Evolutionary conservation across 1,284 basidiomycete species (phyloP), one percentile per base, ranked within the genome.

Genomic region (Heliocybe sulcata): DNA sequence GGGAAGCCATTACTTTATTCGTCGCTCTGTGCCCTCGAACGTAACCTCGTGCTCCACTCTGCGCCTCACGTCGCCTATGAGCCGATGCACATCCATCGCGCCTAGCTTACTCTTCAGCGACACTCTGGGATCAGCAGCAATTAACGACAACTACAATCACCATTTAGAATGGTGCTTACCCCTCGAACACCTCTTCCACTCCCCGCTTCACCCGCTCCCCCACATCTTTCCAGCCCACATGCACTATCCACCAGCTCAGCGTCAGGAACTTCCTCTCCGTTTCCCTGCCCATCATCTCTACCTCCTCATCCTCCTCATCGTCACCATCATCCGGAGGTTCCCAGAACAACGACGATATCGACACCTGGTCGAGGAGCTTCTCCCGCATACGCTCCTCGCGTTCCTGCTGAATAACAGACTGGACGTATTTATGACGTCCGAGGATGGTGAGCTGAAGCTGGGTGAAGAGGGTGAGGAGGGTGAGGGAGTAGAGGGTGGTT

Each of bases 241-340:
- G 87, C 54, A 96, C 66, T 50, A 95, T 77, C 91, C 92, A 95
- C 90, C 92, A 96, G 52, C 84, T 90, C 59, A 94, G 80, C 0
- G 90, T 93, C 55, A 96, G 74, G 64, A 85, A 95, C 64, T 85
- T 85, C 58, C 80, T 74, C 68, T 94, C 90, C 1, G 82, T 82
- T 53, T 85, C 81, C 35, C 85, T 80, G 33, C 67, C 69, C 12
- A 83, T 71, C 25, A 63, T 66, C 31, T 69, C 67, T 42, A 65
- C 66, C 38, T 65, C 60, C n/a, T 64, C 61, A 31, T 64, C 61
- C 22, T 63, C 66, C 14, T 69, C 67, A 20, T 69, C 59, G 58
- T 58, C 59, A 23, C 65, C 65, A 25, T 29, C 33, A 20, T 23
- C 33, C 11, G 33, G 20, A 6, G 20, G 20, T 14, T 33, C 60